Evolutionary conservation across 2,329 filamentous ascomycete species (phyloP).

Genomic region (Akanthomyces uredinophilus): DNA sequence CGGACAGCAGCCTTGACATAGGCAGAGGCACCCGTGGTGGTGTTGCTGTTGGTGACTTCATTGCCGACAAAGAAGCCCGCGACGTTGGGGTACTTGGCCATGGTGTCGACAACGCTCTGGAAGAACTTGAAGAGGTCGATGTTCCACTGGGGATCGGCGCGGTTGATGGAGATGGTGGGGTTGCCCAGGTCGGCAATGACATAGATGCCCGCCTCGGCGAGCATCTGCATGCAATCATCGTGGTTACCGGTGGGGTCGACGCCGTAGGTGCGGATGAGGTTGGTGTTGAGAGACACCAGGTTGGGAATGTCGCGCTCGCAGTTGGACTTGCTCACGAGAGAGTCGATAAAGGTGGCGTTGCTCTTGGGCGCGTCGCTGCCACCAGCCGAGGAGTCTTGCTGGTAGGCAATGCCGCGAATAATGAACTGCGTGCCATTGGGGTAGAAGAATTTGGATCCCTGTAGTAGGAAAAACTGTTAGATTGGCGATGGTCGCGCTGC

Average conservation of each 20-base stretch:
- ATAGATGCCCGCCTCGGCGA: constrained; percentile 86
- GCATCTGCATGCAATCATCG: constrained; percentile 74
- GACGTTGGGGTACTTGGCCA: constrained; percentile 81
- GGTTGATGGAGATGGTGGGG: constrained; percentile 78
- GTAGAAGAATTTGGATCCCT: constrained; percentile 87
- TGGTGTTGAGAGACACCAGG: constrained; percentile 74
- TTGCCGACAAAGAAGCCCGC: constrained; percentile 98
- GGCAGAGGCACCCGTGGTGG: constrained; percentile 85
- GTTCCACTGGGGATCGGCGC: constrained; percentile 73
- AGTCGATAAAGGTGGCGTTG: constrained; percentile 62
- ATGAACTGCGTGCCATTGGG: constrained; percentile 64
- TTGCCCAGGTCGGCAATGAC: constrained; percentile 87
- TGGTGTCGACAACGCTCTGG: constrained; percentile 72
- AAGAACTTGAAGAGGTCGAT: constrained; percentile 74
- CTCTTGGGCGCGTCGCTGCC: constrained; percentile 38
- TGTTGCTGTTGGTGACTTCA: constrained; percentile 84
- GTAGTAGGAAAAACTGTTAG: constrained; percentile 17
- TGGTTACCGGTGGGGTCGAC: constrained; percentile 78
- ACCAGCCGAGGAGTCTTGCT: constrained; percentile 65
- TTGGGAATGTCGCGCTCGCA: constrained; percentile 86
- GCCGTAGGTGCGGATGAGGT: constrained; percentile 92
- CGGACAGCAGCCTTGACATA: constrained; percentile 97
- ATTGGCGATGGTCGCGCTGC: background rate
- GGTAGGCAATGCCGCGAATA: constrained; percentile 93
- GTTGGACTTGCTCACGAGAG: constrained; percentile 63